Evolutionary conservation across 1,284 basidiomycete genomes (phyloP).

Genomic region (Pseudozyma sp.): DNA sequence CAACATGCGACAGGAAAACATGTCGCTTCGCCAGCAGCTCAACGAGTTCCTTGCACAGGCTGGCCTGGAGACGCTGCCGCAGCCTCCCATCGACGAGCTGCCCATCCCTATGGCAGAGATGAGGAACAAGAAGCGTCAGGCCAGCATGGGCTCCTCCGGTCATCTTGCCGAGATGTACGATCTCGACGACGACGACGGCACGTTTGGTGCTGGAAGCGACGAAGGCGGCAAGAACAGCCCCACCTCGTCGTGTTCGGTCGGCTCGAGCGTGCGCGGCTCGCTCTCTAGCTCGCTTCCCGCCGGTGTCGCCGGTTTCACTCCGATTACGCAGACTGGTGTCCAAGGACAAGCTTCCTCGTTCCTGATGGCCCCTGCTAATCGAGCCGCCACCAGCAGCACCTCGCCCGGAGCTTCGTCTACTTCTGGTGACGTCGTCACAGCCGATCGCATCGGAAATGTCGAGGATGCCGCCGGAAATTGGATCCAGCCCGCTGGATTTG

Average conservation of each 20-base stretch:
- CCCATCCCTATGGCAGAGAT: conserved; percentile 46
- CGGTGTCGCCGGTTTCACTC: conserved; percentile 32
- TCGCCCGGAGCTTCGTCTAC: conserved; percentile 35
- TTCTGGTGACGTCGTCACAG: conserved; percentile 26
- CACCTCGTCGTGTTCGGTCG: conserved; percentile 30
- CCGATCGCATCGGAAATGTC: conserved; percentile 16
- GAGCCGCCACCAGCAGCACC: conserved; percentile 8
- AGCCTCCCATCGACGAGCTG: conserved; percentile 34
- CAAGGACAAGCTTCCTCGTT: conserved; percentile 11
- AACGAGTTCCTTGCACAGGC: conserved; percentile 52
- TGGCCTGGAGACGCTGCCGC: conserved; percentile 44
- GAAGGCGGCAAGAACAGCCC: conserved; percentile 46
- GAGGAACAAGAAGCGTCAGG: conserved; percentile 43
- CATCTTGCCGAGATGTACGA: conserved; percentile 30
- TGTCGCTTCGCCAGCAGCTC: conserved; percentile 52
- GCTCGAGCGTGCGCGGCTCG: conserved; percentile 34
- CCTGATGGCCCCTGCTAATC: conserved; percentile 18
- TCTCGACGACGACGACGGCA: conserved; percentile 48
- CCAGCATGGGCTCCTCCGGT: conserved; percentile 5
- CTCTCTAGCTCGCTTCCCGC: conserved; percentile 28
- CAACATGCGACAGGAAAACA: conserved; percentile 50
- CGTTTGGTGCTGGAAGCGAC: conserved; percentile 37
- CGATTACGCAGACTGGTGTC: conserved; percentile 21
- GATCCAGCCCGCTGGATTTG: conserved; percentile 18
- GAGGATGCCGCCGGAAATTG: conserved; percentile 28